Percentiles rank a stretch among this genome's conserved stretches.
phyloP scores from a whole-genome alignment of 2,329 filamentous ascomycete species.

The Trichoderma lentiforme region DNA sequence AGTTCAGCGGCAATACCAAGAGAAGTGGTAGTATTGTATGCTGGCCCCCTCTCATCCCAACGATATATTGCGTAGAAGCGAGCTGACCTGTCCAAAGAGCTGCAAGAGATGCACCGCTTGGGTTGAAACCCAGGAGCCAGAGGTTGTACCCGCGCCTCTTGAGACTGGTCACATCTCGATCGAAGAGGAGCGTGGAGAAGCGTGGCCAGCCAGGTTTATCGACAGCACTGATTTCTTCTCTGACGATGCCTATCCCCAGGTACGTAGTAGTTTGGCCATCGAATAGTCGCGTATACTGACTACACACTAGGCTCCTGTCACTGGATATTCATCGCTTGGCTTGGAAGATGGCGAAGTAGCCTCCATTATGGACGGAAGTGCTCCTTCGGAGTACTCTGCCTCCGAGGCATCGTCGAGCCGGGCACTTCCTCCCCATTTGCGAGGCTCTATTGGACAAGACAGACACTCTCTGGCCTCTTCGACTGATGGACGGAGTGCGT shows the following conservation, averaged over 20 bases:
- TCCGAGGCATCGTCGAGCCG: neutral
- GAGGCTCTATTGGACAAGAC: neutral
- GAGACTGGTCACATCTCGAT: slow-evolving; percentile 34
- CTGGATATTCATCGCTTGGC: slow-evolving; percentile 24
- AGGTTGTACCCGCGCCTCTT: slow-evolving; percentile 29
- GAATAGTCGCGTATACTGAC: slow-evolving; percentile 5
- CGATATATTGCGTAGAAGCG: neutral
- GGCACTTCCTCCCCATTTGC: neutral
- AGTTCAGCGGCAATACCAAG: slow-evolving; percentile 32
- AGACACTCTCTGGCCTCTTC: neutral
- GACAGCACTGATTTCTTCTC: slow-evolving; percentile 29
- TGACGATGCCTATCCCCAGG: slow-evolving; percentile 22
- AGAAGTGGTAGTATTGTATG: slow-evolving; percentile 31
- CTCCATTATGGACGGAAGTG: neutral
- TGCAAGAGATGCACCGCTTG: slow-evolving; percentile 37
- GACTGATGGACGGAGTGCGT: neutral
- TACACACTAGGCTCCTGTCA: slow-evolving; percentile 28
- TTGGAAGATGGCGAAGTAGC: slow-evolving; percentile 19
- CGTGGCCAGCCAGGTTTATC: slow-evolving; percentile 17
- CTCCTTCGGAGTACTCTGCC: neutral
- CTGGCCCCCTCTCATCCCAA: neutral
- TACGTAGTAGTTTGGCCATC: neutral
- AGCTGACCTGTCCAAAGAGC: slow-evolving; percentile 26
- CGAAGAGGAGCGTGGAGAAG: slow-evolving; percentile 27
- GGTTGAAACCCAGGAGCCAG: slow-evolving; percentile 36